phyloP scores from a whole-genome alignment of 2,329 filamentous ascomycete genomes.

The Ophiostoma sp. region DNA sequence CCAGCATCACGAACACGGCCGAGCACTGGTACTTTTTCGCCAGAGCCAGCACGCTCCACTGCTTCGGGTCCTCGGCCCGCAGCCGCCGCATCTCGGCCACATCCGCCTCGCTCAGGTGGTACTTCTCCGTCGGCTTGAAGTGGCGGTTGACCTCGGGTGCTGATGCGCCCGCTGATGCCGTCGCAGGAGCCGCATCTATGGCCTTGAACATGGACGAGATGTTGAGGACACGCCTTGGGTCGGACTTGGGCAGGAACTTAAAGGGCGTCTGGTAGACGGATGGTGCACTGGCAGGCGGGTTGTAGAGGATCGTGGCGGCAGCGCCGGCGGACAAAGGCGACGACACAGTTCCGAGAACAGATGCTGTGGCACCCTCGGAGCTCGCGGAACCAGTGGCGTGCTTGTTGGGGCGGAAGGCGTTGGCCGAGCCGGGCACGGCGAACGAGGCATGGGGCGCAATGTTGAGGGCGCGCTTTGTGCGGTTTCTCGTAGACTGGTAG shows the following conservation, averaged over 20 bases:
- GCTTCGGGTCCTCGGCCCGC: slow-evolving; percentile 47
- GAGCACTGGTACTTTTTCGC: slow-evolving; percentile 53
- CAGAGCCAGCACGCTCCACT: slow-evolving; percentile 51
- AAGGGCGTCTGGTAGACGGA: slow-evolving; percentile 61
- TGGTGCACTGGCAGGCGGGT: slow-evolving; percentile 43
- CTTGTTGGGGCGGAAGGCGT: slow-evolving; percentile 28
- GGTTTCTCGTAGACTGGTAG: slow-evolving; percentile 47
- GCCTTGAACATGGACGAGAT: slow-evolving; percentile 40
- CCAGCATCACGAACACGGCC: slow-evolving; percentile 53
- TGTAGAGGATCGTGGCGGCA: slow-evolving; percentile 44
- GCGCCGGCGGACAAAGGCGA: slow-evolving; percentile 21
- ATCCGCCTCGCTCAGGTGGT: slow-evolving; percentile 51
- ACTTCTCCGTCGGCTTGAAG: slow-evolving; percentile 27
- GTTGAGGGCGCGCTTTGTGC: slow-evolving; percentile 54
- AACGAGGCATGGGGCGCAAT: slow-evolving; percentile 58
- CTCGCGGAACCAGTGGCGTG: slow-evolving; percentile 6
- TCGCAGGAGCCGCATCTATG: slow-evolving; percentile 23
- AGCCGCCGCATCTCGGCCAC: slow-evolving; percentile 56
- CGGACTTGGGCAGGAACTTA: slow-evolving; percentile 56
- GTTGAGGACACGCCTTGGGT: slow-evolving; percentile 49
- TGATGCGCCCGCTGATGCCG: not conserved
- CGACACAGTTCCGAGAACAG: not conserved
- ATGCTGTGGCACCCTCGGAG: slow-evolving; percentile 13
- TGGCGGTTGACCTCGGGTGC: slow-evolving; percentile 11
- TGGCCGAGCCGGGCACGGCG: slow-evolving; percentile 25